Percentiles rank a stretch among this genome's conserved stretches.
Conservation (phyloP, 345 rosid species). For the Lepidium aucheri region DNA sequence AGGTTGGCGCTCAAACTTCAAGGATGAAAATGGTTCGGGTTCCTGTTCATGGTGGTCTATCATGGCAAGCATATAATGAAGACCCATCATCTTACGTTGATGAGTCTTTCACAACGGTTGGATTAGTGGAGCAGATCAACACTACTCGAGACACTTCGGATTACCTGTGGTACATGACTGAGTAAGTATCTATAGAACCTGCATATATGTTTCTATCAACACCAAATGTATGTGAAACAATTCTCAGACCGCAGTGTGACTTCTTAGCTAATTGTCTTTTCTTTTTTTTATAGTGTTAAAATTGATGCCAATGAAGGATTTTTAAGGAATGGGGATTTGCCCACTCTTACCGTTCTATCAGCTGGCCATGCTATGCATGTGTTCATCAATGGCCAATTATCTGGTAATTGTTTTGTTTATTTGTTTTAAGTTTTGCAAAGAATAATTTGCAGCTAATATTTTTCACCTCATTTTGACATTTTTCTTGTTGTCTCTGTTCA, state of each 20-base stretch:
- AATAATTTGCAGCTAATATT: background rate
- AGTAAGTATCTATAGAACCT: conserved; percentile 47
- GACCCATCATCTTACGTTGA: conserved; percentile 58
- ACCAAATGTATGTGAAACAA: background rate
- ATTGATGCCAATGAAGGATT: conserved; percentile 47
- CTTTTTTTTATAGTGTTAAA: conserved; percentile 31
- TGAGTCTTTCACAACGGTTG: conserved; percentile 60
- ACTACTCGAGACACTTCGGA: conserved; percentile 83
- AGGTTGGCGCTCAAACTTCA: conserved; percentile 89
- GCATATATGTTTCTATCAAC: background rate
- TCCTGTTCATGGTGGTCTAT: conserved; percentile 74
- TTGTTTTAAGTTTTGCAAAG: background rate
- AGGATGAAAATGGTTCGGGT: conserved; percentile 81
- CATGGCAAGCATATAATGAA: conserved; percentile 93
- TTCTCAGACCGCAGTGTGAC: background rate
- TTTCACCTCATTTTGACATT: conserved; percentile 1
- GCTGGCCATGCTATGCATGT: conserved; percentile 97
- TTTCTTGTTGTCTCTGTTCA: conserved; percentile 18
- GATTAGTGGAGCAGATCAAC: conserved; percentile 95
- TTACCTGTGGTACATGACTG: conserved; percentile 96
- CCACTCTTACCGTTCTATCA: conserved; percentile 58
- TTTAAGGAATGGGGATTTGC: conserved; percentile 46
- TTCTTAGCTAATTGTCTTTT: background rate
- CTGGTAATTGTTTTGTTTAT: conserved; percentile 37
- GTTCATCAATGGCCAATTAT: conserved; percentile 70